Evolutionary conservation across 768 basidiomycete species (phyloP).

Genomic region (Boletus eberwhitei): DNA sequence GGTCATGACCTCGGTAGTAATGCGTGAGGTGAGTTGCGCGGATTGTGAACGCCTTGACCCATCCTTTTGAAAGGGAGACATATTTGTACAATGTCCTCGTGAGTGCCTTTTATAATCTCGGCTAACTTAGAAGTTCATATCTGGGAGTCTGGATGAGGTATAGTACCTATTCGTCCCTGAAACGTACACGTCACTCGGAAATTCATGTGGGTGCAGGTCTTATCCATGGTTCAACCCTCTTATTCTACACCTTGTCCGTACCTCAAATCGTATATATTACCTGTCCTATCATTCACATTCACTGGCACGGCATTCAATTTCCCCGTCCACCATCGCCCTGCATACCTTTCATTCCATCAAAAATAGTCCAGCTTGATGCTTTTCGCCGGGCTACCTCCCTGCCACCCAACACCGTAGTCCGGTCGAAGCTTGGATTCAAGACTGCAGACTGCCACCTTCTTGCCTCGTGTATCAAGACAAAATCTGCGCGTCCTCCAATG

Average conservation of each 20-base stretch:
- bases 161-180: slow-evolving; percentile 7
- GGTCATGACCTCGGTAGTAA: background rate
- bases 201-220: background rate
- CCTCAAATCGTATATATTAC: background rate
- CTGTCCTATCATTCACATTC: background rate
- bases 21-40: background rate
- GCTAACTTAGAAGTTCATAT: background rate
- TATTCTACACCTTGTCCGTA: background rate
- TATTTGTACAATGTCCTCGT: background rate
- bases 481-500: slow-evolving; percentile 48
- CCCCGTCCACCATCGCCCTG: background rate
- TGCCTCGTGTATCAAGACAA: slow-evolving; percentile 55
- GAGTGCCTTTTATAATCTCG: slow-evolving; percentile 6
- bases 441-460: slow-evolving; percentile 43
- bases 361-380: slow-evolving; percentile 14
- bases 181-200: background rate
- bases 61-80: background rate
- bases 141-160: background rate
- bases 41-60: background rate
- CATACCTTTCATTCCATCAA: slow-evolving; percentile 12
- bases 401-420: slow-evolving; percentile 18
- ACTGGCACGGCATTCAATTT: background rate
- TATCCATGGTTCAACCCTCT: background rate
- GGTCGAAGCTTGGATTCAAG: slow-evolving; percentile 41
- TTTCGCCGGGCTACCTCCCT: slow-evolving; percentile 17